Percentiles rank a stretch among this genome's conserved stretches.
These are phyloP conservation scores for Komagataella pseudopastoris DNA, from an alignment of 805 yeast species.

Conservation along the genomic window DNA sequence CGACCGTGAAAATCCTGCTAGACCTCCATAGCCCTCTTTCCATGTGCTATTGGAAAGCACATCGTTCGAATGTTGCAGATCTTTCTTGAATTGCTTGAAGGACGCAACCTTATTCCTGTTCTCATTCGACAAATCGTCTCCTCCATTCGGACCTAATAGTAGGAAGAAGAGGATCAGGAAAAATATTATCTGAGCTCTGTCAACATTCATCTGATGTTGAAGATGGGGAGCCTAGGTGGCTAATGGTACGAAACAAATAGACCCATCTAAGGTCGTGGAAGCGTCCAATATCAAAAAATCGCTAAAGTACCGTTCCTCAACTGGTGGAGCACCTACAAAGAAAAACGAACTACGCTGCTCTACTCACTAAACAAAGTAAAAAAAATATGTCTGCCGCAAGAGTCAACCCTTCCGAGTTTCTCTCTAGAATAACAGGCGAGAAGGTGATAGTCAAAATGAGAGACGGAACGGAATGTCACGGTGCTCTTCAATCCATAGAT, in stretches of 20 bases:
- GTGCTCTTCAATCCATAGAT: conserved; percentile 69
- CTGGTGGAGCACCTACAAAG: background rate
- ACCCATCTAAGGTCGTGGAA: background rate
- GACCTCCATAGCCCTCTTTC: conserved; percentile 45
- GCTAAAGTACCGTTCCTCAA: background rate
- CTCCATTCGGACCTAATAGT: background rate
- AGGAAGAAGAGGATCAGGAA: background rate
- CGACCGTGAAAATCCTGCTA: conserved; percentile 60
- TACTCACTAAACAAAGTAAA: background rate
- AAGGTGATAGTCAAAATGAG: conserved; percentile 72
- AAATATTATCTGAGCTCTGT: background rate
- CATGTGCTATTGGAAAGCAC: conserved; percentile 28
- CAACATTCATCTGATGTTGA: background rate
- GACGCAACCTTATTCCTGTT: conserved; percentile 10
- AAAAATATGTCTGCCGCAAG: conserved; percentile 1
- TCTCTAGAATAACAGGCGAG: conserved; percentile 67
- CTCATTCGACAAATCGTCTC: background rate
- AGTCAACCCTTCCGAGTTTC: conserved; percentile 62
- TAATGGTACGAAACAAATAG: conserved; percentile 1
- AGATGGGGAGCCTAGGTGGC: background rate
- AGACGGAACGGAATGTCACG: conserved; percentile 78
- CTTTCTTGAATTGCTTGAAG: conserved; percentile 22
- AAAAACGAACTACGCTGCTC: background rate
- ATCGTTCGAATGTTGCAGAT: conserved; percentile 15
- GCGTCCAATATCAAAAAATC: background rate